Evolutionary conservation across 129 eudicot species (phyloP), one percentile per base, ranked within the genome.

Genomic region (Glebionis coronaria): DNA sequence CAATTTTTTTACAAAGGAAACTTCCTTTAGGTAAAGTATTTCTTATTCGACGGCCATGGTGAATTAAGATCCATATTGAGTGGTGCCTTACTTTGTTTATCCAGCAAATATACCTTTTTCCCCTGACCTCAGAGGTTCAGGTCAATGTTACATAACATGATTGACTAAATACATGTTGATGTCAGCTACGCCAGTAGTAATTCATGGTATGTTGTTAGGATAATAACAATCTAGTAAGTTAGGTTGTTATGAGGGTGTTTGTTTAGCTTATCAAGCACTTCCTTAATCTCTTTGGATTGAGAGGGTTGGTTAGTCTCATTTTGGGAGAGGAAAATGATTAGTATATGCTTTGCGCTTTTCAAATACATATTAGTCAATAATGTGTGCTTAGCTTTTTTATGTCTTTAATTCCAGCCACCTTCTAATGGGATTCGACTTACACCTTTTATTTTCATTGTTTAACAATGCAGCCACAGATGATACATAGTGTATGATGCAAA

Each of bases 141-240:
- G 67, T 82, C 90, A 28, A 94, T 94, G 99, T 73, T 94, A 69
- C 99, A 94, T 78, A 94, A 89, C 46, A 97, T 97, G 63, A 94
- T 94, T 68, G 99, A 94, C 61, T 94, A 82, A 94, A 95, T 79
- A 94, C 97, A n/a, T 5, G 99, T 94, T 61, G 99, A 94, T 84
- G 99, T 94, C 82, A 94, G 99, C 77, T 94, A 94, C 38, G 99
- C 90, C 49, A 90, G 99, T 85, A 90, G 99, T 71, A 93, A 94
- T 47, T 94, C 99, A 69, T 90, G 99, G 99, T 94, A 87, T 0
- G 74, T 19, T n/a, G 21, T 15, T 62, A 46, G 44, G 38, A 23
- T 21, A 14, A 21, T n/a, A 55, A 0, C 2, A n/a, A n/a, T n/a
- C n/a, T n/a, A n/a, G n/a, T n/a, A n/a, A n/a, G n/a, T n/a, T n/a